A percentile compares a stretch with the other conserved stretches of the same genome.
phyloP scores from a whole-genome alignment of 495 filamentous ascomycete species.

The Xylaria bambusicola region DNA sequence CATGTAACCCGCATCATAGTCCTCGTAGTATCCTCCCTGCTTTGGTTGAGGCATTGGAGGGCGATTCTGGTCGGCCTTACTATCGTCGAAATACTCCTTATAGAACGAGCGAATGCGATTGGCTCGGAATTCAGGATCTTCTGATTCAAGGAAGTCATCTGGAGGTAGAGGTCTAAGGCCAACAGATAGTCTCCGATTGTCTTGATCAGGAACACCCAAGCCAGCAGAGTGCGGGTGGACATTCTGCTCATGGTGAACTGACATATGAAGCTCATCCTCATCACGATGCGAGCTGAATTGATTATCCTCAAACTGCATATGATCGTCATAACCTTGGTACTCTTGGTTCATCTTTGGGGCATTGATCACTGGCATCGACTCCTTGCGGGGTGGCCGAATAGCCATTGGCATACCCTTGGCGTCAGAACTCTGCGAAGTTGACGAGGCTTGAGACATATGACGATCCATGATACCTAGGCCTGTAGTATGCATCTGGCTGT shows the following conservation, averaged over 20 bases:
- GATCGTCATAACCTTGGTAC: conserved; percentile 28
- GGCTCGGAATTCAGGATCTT: conserved; percentile 91
- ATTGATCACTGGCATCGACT: conserved; percentile 23
- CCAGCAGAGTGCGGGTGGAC: conserved; percentile 34
- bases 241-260: conserved; percentile 36
- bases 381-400: conserved; percentile 24
- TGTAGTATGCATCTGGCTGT: not conserved
- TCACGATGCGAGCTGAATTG: conserved; percentile 1
- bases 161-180: conserved; percentile 91
- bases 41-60: conserved; percentile 40
- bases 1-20: conserved; percentile 68
- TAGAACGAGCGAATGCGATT: conserved; percentile 98
- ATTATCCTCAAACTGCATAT: conserved; percentile 26
- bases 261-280: conserved; percentile 31
- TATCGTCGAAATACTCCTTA: conserved; percentile 97
- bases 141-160: conserved; percentile 64
- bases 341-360: conserved; percentile 19
- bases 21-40: conserved; percentile 62
- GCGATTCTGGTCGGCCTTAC: conserved; percentile 56
- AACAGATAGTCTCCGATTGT: conserved; percentile 77
- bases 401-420: conserved; percentile 7
- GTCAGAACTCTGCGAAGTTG: conserved; percentile 4
- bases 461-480: conserved; percentile 23
- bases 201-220: conserved; percentile 59
- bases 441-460: conserved; percentile 19